Evolutionary conservation across 2,329 filamentous ascomycete species (phyloP), one percentile per base, ranked within the genome.

Genomic region (Corynespora cassiicola): DNA sequence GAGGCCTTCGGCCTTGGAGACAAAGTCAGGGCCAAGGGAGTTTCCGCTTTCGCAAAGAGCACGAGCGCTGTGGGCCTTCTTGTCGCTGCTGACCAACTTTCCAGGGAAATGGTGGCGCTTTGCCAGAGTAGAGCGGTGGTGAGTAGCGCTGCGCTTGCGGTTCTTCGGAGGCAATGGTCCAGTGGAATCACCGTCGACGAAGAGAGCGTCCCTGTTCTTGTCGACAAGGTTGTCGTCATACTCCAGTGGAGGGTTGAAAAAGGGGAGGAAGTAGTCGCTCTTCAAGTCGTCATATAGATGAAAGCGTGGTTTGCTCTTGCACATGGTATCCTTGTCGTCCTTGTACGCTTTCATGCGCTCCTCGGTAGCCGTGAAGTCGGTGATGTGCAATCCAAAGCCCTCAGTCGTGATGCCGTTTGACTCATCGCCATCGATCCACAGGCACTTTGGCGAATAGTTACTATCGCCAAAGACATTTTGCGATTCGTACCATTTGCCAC

Each of bases 1-100:
- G 6, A 61, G 11, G 3, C 45, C 45, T 37, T 68, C 63, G 4
- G 37, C 34, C 9, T 50, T 34, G 6, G 62, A 66, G 16, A 65
- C 61, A 17, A 66, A 59, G 35, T 67, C 62, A 8, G 62, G 65
- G 7, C 65, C 66, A 4, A 51, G 42, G 20, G 61, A 65, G 5
- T 40, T 58, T 6, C 40, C 22, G 17, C 45, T 53, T 41, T 61
- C 38, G 44, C 66, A 69, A 7, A 69, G 51, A 32, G 56, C 46
- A 9, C 36, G 54, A 10, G 65, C 66, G 31, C 48, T 63, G 35
- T 67, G 63, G 18, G 56, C 41, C 21, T 61, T 45, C n/a, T 51
- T 33, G 4, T 29, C 27, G 33, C 39, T 44, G 9, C 18, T 43
- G 11, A 43, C 24, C 2, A 47, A 24, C 16, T 22, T 34, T 7